These are phyloP conservation scores for Hericium erinaceus DNA, from an alignment of 768 basidiomycete species.

Conservation along the genomic window DNA sequence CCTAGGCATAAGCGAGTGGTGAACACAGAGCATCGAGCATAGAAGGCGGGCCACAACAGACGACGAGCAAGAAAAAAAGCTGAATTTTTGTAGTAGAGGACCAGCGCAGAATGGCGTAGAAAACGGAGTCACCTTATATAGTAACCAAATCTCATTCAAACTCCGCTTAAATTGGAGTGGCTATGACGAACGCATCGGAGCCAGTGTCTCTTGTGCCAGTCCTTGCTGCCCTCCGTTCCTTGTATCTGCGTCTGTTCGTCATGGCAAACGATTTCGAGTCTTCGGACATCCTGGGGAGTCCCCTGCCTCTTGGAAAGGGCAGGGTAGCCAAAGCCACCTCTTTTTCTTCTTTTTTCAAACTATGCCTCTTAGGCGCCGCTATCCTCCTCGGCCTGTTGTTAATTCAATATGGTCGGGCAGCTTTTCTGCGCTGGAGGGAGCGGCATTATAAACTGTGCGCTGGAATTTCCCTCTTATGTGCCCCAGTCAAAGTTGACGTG, in stretches of 20 bases:
- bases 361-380: slow-evolving; percentile 8
- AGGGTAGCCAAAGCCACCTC: slow-evolving; percentile 8
- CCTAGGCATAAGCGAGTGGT: slow-evolving; percentile 71
- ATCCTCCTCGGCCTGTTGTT: slow-evolving; percentile 19
- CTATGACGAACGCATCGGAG: not conserved
- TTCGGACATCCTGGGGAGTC: slow-evolving; percentile 64
- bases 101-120: not conserved
- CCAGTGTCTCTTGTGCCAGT: slow-evolving; percentile 5
- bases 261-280: slow-evolving; percentile 52
- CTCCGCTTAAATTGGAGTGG: not conserved
- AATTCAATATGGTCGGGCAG: slow-evolving; percentile 21
- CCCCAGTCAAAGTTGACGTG: not conserved
- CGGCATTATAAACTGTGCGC: slow-evolving; percentile 56
- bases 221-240: slow-evolving; percentile 7
- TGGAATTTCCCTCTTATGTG: slow-evolving; percentile 1
- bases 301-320: slow-evolving; percentile 20
- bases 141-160: not conserved
- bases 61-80: not conserved
- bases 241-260: slow-evolving; percentile 17
- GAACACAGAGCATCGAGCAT: slow-evolving; percentile 3
- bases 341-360: slow-evolving; percentile 10
- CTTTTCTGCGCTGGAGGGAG: slow-evolving; percentile 51
- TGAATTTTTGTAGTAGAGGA: not conserved
- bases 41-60: not conserved
- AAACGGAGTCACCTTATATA: not conserved